Percentiles rank a stretch among this genome's conserved stretches.
Evolutionary conservation across 202 grass and related monocot species (phyloP).

Genomic region (Brachypodium distachyon): DNA sequence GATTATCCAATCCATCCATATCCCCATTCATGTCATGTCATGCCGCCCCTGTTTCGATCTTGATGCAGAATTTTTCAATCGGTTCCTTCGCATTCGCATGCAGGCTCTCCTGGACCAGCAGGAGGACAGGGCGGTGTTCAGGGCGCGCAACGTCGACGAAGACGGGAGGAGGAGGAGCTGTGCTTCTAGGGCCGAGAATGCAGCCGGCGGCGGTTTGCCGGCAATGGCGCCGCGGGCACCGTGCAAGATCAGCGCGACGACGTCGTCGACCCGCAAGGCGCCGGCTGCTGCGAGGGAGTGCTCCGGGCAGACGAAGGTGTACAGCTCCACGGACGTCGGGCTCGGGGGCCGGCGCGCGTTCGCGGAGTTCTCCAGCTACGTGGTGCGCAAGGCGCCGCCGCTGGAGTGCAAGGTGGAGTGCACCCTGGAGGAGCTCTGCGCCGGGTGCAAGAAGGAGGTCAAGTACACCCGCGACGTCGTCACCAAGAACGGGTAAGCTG

Average conservation of each 20-base stretch:
- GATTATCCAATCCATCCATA: background rate
- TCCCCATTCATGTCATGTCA: background rate
- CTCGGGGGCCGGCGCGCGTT: constrained; percentile 24
- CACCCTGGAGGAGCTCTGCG: constrained; percentile 83
- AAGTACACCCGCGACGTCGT: constrained; percentile 60
- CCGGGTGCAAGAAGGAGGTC: constrained; percentile 79
- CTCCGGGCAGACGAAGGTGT: constrained; percentile 41
- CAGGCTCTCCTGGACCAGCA: constrained; percentile 71
- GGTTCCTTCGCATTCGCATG: background rate
- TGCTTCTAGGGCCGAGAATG: background rate
- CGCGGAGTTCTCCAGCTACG: constrained; percentile 61
- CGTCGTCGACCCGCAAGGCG: background rate
- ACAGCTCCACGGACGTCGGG: constrained; percentile 19
- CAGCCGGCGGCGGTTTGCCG: background rate
- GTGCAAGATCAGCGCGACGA: background rate
- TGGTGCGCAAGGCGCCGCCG: constrained; percentile 71
- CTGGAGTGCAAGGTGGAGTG: constrained; percentile 74
- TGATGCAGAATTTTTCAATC: background rate
- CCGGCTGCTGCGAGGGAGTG: constrained; percentile 19
- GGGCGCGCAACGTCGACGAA: constrained; percentile 7
- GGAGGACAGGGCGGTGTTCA: constrained; percentile 42
- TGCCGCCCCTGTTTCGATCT: background rate
- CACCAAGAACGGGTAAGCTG: constrained; percentile 80
- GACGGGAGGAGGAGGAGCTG: background rate
- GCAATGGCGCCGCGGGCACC: background rate